Evolutionary conservation across 768 basidiomycete species (phyloP).

Genomic region (Boletus bicolor): DNA sequence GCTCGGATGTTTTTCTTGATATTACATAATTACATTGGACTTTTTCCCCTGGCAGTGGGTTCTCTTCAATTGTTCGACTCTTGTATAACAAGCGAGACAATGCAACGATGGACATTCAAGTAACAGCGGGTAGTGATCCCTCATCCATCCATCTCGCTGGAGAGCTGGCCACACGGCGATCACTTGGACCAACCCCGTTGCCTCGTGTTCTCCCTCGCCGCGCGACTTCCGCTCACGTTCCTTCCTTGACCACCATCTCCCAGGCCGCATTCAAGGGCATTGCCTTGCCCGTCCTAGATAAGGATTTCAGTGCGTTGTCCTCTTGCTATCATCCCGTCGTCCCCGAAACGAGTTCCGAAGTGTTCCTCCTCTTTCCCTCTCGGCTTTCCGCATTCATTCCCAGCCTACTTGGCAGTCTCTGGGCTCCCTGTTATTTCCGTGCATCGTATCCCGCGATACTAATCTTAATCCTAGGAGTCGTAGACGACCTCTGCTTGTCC

Average conservation of each 20-base stretch:
- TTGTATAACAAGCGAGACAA: neutral
- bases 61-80: neutral
- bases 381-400: neutral
- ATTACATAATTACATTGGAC: neutral
- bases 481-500: slow-evolving; percentile 5
- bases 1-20: slow-evolving; percentile 3
- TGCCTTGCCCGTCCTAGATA: slow-evolving; percentile 7
- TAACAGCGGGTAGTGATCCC: neutral
- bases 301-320: slow-evolving; percentile 6
- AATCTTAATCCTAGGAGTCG: slow-evolving; percentile 6
- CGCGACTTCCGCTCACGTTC: slow-evolving; percentile 3
- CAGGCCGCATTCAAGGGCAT: slow-evolving; percentile 1
- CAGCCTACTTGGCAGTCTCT: neutral
- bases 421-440: slow-evolving; percentile 8
- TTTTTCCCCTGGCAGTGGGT: neutral
- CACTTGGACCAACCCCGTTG: neutral
- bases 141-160: neutral
- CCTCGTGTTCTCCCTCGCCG: slow-evolving; percentile 21
- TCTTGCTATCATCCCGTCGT: neutral
- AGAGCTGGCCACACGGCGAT: neutral
- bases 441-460: slow-evolving; percentile 3
- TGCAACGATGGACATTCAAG: neutral
- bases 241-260: slow-evolving; percentile 1
- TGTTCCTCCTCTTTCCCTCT: neutral
- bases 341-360: neutral